Percentiles rank a stretch among this genome's conserved stretches.
Evolutionary conservation across 1,139 yeast genomes (phyloP).

Genomic region (Pneumocystis oryctolagi): DNA sequence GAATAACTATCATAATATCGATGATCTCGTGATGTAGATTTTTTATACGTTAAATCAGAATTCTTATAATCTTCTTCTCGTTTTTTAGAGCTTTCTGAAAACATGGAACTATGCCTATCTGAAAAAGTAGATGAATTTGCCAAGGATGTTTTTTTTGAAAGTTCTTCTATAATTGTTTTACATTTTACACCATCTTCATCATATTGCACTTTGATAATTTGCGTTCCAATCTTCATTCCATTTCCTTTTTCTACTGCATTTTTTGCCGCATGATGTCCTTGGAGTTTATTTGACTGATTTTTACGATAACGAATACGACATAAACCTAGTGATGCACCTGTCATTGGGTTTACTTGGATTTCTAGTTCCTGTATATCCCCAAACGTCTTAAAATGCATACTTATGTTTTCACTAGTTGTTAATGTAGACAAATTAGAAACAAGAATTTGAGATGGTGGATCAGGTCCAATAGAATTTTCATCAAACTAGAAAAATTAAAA

Average conservation of each 20-base stretch:
- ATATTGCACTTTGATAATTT: slow-evolving; percentile 21
- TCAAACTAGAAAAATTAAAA: slow-evolving; percentile 33
- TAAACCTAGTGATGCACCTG: slow-evolving; percentile 70
- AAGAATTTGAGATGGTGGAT: slow-evolving; percentile 56
- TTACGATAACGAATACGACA: slow-evolving; percentile 41
- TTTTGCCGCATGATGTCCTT: slow-evolving; percentile 37
- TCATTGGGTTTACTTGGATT: slow-evolving; percentile 52
- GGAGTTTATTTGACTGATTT: slow-evolving; percentile 16
- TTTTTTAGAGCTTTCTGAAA: not conserved
- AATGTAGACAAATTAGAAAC: slow-evolving; percentile 47
- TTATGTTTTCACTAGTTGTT: slow-evolving; percentile 30
- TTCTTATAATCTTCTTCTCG: not conserved
- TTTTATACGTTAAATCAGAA: not conserved
- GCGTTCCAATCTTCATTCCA: slow-evolving; percentile 25
- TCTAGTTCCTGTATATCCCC: slow-evolving; percentile 49
- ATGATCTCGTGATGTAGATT: not conserved
- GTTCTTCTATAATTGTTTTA: slow-evolving; percentile 18
- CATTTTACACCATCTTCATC: slow-evolving; percentile 24
- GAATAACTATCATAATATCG: not conserved
- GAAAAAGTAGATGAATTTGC: not conserved
- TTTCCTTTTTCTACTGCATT: slow-evolving; percentile 27
- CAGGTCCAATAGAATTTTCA: slow-evolving; percentile 57
- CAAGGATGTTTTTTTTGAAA: not conserved
- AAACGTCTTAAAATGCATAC: slow-evolving; percentile 42
- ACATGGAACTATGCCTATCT: not conserved